These are phyloP conservation scores for Schwanniomyces polymorphus DNA, from an alignment of 805 yeast genomes.

Conservation along the genomic window DNA sequence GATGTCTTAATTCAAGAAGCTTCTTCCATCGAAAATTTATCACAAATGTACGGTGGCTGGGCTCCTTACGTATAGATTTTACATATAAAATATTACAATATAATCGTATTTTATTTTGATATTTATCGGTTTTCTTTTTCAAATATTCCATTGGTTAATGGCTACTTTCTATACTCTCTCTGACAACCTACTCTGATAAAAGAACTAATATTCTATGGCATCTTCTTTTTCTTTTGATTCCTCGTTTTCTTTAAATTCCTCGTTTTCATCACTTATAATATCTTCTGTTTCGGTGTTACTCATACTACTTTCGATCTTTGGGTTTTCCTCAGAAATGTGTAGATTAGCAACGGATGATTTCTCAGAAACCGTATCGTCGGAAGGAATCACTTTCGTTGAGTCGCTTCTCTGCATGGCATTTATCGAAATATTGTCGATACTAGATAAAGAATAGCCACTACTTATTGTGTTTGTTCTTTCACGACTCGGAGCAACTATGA, in stretches of 20 bases:
- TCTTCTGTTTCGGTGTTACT: not conserved
- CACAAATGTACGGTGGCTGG: constrained; percentile 97
- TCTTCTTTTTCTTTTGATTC: not conserved
- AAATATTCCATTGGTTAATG: not conserved
- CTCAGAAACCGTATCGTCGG: not conserved
- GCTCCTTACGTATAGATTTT: constrained; percentile 22
- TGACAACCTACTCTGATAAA: not conserved
- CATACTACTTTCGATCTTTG: too few relatives aligned
- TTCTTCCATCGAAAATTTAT: constrained; percentile 63
- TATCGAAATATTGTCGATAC: not conserved
- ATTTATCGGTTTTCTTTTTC: not conserved
- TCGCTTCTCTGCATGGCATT: not conserved
- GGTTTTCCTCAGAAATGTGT: not conserved
- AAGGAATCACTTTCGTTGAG: not conserved
- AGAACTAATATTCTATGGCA: not conserved
- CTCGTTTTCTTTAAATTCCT: not conserved
- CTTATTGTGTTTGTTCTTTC: not conserved
- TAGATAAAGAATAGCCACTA: not conserved
- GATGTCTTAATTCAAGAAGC: constrained; percentile 87
- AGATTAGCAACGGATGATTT: not conserved
- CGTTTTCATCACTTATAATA: not conserved
- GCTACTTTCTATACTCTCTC: too few relatives aligned
- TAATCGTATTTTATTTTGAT: not conserved
- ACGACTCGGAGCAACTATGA: not conserved
- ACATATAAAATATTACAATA: not conserved